Conservation (phyloP, 257 asterid species). For the Plectranthus barbatus region DNA sequence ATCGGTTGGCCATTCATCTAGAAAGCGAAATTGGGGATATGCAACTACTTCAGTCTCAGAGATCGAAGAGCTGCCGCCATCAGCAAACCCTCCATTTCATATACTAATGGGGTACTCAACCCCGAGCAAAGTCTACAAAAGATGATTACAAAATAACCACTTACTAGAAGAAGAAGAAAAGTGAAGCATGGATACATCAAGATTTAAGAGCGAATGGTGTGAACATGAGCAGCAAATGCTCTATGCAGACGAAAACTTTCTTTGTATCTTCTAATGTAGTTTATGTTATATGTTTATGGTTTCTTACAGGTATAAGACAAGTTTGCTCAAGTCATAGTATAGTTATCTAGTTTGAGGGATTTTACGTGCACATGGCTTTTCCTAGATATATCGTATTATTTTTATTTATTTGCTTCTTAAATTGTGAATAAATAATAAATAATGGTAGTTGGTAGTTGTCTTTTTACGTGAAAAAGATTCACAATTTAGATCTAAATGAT, state of each 20-base stretch:
- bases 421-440: background rate
- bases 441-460: too few species aligned
- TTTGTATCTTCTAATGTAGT: background rate
- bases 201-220: background rate
- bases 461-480: too few species aligned
- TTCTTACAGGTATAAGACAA: constrained; percentile 4
- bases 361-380: constrained; percentile 8
- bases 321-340: constrained; percentile 5
- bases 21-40: constrained; percentile 22
- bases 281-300: background rate
- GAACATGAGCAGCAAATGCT: background rate
- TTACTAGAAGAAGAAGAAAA: too few species aligned
- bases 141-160: constrained; percentile 2
- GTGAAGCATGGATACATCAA: background rate
- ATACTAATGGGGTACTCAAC: constrained; percentile 83
- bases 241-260: background rate
- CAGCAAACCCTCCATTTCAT: constrained; percentile 59
- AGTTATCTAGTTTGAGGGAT: constrained; percentile 3
- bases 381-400: background rate
- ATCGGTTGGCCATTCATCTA: constrained; percentile 35
- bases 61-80: constrained; percentile 37
- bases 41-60: constrained; percentile 25
- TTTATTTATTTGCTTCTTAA: background rate
- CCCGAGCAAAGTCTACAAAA: constrained; percentile 47
- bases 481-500: too few species aligned